These are phyloP conservation scores for Boletales sp. DNA, from an alignment of 768 basidiomycete genomes.

Conservation along the genomic window DNA sequence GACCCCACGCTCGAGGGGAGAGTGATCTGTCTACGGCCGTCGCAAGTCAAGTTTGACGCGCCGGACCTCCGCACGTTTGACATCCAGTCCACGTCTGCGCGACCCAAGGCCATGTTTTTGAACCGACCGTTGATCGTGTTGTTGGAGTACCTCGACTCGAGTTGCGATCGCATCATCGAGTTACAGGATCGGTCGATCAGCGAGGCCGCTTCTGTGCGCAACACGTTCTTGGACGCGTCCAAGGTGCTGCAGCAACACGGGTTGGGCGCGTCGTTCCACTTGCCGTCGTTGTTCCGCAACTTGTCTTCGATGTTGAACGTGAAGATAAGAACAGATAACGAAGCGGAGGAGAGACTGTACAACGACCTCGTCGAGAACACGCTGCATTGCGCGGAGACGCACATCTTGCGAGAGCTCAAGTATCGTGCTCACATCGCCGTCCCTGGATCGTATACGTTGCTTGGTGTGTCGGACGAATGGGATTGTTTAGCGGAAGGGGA, in stretches of 20 bases:
- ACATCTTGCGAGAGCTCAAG: constrained; percentile 50
- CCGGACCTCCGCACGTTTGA: constrained; percentile 38
- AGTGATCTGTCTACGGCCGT: constrained; percentile 38
- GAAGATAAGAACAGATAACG: constrained; percentile 8
- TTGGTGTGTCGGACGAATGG: constrained; percentile 53
- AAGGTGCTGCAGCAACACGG: constrained; percentile 42
- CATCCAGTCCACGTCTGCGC: constrained; percentile 44
- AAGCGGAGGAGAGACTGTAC: constrained; percentile 12
- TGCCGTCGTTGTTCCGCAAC: constrained; percentile 41
- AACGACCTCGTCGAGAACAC: constrained; percentile 37
- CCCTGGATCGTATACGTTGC: constrained; percentile 45
- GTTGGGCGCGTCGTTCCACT: constrained; percentile 42
- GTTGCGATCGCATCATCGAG: constrained; percentile 27
- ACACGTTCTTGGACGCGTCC: constrained; percentile 34
- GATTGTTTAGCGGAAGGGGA: constrained; percentile 43
- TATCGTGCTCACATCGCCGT: constrained; percentile 48
- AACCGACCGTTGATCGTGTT: constrained; percentile 49
- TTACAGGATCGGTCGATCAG: constrained; percentile 38
- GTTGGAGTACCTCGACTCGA: constrained; percentile 44
- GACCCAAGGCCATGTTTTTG: constrained; percentile 41
- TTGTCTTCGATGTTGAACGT: constrained; percentile 33
- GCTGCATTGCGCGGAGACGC: constrained; percentile 39
- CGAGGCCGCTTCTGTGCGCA: constrained; percentile 33
- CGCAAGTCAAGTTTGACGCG: constrained; percentile 48
- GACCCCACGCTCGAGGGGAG: constrained; percentile 37